A percentile compares a stretch with the other conserved stretches of the same genome.
These are phyloP conservation scores for Sisymbrium altissimum DNA, from an alignment of 345 rosid genomes.

Conservation along the genomic window DNA sequence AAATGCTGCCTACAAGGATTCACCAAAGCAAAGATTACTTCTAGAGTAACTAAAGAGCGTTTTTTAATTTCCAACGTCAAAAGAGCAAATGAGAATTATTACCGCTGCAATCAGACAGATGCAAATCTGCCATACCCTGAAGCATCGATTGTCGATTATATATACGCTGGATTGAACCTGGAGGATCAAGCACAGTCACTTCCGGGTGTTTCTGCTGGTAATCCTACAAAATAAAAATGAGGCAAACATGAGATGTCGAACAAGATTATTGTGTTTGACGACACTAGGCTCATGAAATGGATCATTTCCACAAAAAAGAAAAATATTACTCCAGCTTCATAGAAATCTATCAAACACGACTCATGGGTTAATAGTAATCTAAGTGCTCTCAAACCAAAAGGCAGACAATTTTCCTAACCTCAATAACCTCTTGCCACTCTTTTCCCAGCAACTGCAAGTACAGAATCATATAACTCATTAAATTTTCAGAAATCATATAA, in stretches of 20 bases:
- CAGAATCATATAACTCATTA: slow-evolving; percentile 33
- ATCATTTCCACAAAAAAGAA: not conserved
- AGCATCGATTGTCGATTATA: slow-evolving; percentile 90
- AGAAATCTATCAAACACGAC: not conserved
- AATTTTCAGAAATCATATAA: not conserved
- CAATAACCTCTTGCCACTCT: slow-evolving; percentile 72
- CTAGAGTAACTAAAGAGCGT: not conserved
- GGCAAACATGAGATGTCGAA: slow-evolving; percentile 27
- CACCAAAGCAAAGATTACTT: slow-evolving; percentile 16
- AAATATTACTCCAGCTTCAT: not conserved
- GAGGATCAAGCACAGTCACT: slow-evolving; percentile 84
- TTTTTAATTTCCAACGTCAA: not conserved
- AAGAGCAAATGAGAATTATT: not conserved
- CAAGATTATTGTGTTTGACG: not conserved
- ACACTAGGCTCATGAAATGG: not conserved
- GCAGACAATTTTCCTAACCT: slow-evolving; percentile 49
- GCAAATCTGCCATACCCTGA: slow-evolving; percentile 67
- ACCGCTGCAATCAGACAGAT: slow-evolving; percentile 63
- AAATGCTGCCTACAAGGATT: slow-evolving; percentile 55
- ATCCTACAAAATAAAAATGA: slow-evolving; percentile 56
- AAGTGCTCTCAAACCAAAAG: not conserved
- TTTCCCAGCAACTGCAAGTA: slow-evolving; percentile 65
- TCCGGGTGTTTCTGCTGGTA: slow-evolving; percentile 69
- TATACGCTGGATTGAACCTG: slow-evolving; percentile 66
- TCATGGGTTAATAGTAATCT: not conserved